Evolutionary conservation across 2,329 filamentous ascomycete species (phyloP), one percentile per base, ranked within the genome.

Genomic region (Xylaria arbuscula): DNA sequence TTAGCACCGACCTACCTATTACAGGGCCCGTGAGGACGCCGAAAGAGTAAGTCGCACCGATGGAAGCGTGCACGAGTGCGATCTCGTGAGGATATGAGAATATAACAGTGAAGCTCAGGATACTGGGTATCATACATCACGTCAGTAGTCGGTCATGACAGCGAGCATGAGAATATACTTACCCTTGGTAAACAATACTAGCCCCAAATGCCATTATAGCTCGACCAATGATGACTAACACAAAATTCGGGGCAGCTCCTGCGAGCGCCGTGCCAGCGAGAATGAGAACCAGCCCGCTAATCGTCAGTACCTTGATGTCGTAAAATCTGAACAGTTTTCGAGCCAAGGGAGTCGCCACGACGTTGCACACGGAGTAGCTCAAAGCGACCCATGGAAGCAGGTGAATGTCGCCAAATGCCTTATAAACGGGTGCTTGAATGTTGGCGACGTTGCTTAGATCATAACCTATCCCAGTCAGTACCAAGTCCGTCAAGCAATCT

Each of bases 381-480:
- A 82, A 72, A 32, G 74, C 76, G n/a, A 83, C 75, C 81, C 81
- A 82, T 3, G 80, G 77, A 6, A 83, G 74, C 1, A 81, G 73
- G 42, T 80, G 76, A 45, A 83, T 78, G 11, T 78, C 72, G 5
- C 78, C 78, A 53, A 82, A 81, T 24, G 84, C 85, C 61, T 85
- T 79, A 75, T 90, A 89, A 57, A 90, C 84, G 3, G 85, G 86
- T 9, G 79, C 80, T 75, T 89, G 89, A 56, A 87, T 85, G 70
- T 88, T 85, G 8, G 86, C 84, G 19, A 84, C 82, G 63, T 84
- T 82, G 68, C 80, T 80, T 8, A 81, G 76, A 67, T 83, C 81
- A 72, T 82, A 83, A 19, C 81, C 81, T 82, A 61, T 40, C 2
- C 38, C 38, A 34, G 58, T 70, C 47, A 66, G 38, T 51, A 64